Evolutionary conservation across 176 grass and related monocot species (phyloP).

Genomic region (Saccharum spontaneum): DNA sequence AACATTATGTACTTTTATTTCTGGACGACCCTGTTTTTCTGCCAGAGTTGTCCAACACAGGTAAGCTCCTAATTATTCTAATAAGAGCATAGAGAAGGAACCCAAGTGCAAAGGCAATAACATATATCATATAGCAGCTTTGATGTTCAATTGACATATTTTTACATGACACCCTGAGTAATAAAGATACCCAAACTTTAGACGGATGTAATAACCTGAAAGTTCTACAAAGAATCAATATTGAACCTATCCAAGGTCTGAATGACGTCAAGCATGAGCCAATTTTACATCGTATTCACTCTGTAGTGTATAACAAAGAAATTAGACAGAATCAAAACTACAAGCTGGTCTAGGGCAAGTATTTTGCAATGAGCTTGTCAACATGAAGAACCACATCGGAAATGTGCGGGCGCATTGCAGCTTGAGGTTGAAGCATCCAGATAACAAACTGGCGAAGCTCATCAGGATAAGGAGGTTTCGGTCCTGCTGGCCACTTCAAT

Average conservation of each 20-base stretch:
- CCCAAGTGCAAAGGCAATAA: neutral
- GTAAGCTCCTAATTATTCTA: neutral
- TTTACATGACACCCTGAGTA: conserved; percentile 40
- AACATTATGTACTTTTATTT: neutral
- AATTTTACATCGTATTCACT: conserved; percentile 1
- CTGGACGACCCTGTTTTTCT: neutral
- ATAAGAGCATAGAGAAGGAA: neutral
- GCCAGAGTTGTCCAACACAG: neutral
- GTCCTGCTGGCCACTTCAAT: conserved; percentile 79
- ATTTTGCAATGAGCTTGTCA: conserved; percentile 79
- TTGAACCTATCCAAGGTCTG: conserved; percentile 16
- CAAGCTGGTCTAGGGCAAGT: conserved; percentile 35
- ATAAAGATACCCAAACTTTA: neutral
- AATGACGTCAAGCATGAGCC: neutral
- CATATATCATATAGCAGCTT: neutral
- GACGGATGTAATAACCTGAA: conserved; percentile 1
- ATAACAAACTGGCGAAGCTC: conserved; percentile 71
- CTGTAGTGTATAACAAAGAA: conserved; percentile 18
- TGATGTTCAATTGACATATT: neutral
- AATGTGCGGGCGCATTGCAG: conserved; percentile 69
- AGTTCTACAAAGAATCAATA: conserved; percentile 37
- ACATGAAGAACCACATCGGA: conserved; percentile 85
- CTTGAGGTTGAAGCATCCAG: conserved; percentile 92
- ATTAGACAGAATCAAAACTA: neutral
- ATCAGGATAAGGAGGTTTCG: conserved; percentile 69